Percentiles rank a stretch among this genome's conserved stretches.
Evolutionary conservation across 1,139 yeast genomes (phyloP).

Genomic region (Nematodospora anomalae): DNA sequence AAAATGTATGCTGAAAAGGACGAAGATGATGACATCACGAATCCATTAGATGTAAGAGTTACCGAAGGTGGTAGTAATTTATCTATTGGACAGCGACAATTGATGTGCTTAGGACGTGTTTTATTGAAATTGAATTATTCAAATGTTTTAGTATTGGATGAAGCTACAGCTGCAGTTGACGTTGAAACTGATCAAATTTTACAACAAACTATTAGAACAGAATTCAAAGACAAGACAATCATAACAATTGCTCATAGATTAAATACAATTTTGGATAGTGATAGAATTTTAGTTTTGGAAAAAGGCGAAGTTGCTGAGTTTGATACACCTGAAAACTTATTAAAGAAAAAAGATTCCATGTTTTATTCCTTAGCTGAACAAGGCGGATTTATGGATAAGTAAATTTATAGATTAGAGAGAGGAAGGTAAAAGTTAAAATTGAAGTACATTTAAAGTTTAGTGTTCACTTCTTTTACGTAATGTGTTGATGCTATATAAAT

Average conservation of each 20-base stretch:
- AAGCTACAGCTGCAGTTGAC: slow-evolving; percentile 97
- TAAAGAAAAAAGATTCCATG: slow-evolving; percentile 65
- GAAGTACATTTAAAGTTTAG: slow-evolving; percentile 13
- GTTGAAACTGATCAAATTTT: slow-evolving; percentile 88
- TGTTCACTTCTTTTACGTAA: slow-evolving; percentile 86
- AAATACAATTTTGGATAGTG: slow-evolving; percentile 91
- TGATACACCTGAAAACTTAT: slow-evolving; percentile 71
- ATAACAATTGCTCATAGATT: slow-evolving; percentile 94
- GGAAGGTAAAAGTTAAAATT: neutral
- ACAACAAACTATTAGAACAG: slow-evolving; percentile 83
- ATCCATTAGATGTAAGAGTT: slow-evolving; percentile 63
- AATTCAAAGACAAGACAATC: slow-evolving; percentile 85
- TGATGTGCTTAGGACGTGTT: slow-evolving; percentile 39
- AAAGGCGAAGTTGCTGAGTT: slow-evolving; percentile 85
- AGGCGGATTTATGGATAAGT: slow-evolving; percentile 51
- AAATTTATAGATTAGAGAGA: slow-evolving; percentile 1
- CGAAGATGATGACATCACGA: slow-evolving; percentile 27
- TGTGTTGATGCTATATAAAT: slow-evolving; percentile 61
- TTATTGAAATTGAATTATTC: slow-evolving; percentile 51
- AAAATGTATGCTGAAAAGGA: slow-evolving; percentile 48
- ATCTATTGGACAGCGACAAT: slow-evolving; percentile 39
- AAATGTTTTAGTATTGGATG: slow-evolving; percentile 55
- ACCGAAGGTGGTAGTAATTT: slow-evolving; percentile 42
- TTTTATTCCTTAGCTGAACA: slow-evolving; percentile 79
- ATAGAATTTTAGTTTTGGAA: slow-evolving; percentile 81